Base-by-base conservation (phyloP, 495 filamentous ascomycete genomes). In the Podospora sp. region DNA sequence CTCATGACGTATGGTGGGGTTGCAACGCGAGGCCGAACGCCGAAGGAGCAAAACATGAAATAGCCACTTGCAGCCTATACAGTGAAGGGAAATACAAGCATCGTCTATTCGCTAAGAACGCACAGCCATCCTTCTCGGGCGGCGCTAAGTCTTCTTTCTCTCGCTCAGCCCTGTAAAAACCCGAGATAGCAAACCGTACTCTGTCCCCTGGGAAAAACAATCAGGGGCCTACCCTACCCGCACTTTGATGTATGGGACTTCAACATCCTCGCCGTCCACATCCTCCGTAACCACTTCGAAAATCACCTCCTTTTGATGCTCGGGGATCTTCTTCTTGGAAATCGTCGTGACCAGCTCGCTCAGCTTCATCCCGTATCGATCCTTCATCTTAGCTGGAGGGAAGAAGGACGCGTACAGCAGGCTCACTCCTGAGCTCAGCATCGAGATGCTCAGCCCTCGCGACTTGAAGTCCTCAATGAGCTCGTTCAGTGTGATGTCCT, bases 361-460 rank as follows among this genome's bases (percentile, higher is more conserved):
- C 83, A 99, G 75, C 74, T 79, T 81, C 72, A 83, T 75, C n/a
- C 57, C 40, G 56, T 78, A 80, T 67, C 81, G 75, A 21, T 97
- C 96, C 85, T 94, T 96, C 51, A 91, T 79, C 83, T 98, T 99
- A 8, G 85, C 84, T 0, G 88, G 84, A n/a, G 91, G 89, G 79
- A 95, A 97, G 87, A 98, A 99, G 77, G 88, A 90, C 60, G 94
- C 94, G 76, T 96, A 99, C n/a, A 99, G 83, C 71, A 99, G 79
- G 76, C 92, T 97, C 62, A 98, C 95, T 1, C 94, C 96, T 14
- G 92, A 97, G 84, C 92, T 96, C 64, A 99, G 81, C 96, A 98
- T 98, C 56, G 86, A 90, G 67, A 97, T 90, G 50, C 85, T 83
- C 65, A 99, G 81, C 7, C 96, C 96, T 71, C 90, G 88, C 64